Percentiles rank a stretch among this genome's conserved stretches.
phyloP scores from a whole-genome alignment of 768 basidiomycete genomes.

The Sarcomyxa edulis region DNA sequence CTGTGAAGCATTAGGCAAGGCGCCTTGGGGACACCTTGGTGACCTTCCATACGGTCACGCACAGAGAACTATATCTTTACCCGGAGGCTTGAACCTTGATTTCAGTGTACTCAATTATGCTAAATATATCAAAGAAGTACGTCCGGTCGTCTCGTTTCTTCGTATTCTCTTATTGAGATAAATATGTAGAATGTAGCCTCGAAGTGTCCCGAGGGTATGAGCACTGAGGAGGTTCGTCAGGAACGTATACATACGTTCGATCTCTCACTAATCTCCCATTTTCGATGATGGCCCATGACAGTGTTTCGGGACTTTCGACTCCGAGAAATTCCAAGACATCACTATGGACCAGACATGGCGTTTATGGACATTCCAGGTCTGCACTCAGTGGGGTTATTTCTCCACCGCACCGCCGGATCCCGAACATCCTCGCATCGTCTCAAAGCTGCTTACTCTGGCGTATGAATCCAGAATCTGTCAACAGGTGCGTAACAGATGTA shows the following conservation, averaged over 20 bases:
- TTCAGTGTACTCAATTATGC: slow-evolving; percentile 69
- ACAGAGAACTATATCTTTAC: slow-evolving; percentile 41
- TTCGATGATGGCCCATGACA: slow-evolving; percentile 19
- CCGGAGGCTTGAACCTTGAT: slow-evolving; percentile 46
- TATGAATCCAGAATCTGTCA: slow-evolving; percentile 65
- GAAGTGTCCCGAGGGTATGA: slow-evolving; percentile 43
- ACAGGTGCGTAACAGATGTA: slow-evolving; percentile 40
- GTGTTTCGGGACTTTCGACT: slow-evolving; percentile 87
- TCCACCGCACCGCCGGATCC: slow-evolving; percentile 71
- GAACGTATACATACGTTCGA: background rate
- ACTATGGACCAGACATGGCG: slow-evolving; percentile 75
- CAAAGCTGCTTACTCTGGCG: slow-evolving; percentile 67
- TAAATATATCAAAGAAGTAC: slow-evolving; percentile 68
- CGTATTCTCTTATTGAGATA: background rate
- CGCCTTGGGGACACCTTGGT: slow-evolving; percentile 24
- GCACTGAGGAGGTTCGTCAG: slow-evolving; percentile 27
- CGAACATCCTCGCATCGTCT: slow-evolving; percentile 70
- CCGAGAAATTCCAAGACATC: slow-evolving; percentile 54
- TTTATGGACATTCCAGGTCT: slow-evolving; percentile 87
- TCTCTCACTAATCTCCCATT: background rate
- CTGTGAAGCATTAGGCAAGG: slow-evolving; percentile 50
- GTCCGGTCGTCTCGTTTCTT: slow-evolving; percentile 8
- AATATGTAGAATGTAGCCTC: slow-evolving; percentile 44
- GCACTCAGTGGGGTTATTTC: slow-evolving; percentile 96
- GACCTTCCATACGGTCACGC: slow-evolving; percentile 43